phyloP scores from a whole-genome alignment of 1,284 basidiomycete species.

The Veloporphyrellus conicus region DNA sequence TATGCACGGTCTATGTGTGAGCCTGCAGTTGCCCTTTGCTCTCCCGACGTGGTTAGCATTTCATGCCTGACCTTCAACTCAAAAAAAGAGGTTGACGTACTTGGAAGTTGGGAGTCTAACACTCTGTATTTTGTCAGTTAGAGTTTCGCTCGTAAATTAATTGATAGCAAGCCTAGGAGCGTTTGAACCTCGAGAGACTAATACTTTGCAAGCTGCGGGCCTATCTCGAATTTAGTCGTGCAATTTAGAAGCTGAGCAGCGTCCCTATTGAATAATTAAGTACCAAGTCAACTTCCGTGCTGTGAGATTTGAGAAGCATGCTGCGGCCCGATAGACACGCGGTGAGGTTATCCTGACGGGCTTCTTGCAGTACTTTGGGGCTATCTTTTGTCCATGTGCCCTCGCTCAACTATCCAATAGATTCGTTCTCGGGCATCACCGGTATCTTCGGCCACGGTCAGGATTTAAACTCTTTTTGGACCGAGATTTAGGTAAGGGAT shows the following conservation, averaged over 20 bases:
- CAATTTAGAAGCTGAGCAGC: no score
- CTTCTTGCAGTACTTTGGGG: neutral
- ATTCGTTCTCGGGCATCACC: neutral
- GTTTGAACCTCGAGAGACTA: no score
- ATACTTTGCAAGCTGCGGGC: no score
- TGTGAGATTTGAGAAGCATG: neutral
- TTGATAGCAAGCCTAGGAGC: no score
- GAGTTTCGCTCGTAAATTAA: neutral
- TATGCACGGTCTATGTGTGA: neutral
- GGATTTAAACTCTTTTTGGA: neutral
- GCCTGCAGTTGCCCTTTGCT: no score
- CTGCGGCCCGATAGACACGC: neutral
- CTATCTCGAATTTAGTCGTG: neutral
- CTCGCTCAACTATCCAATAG: no score
- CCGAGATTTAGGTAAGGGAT: no score
- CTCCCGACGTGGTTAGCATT: no score
- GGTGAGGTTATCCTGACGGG: neutral
- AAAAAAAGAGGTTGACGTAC: no score
- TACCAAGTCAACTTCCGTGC: neutral
- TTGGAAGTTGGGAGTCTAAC: no score
- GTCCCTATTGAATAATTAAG: neutral
- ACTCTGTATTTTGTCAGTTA: neutral
- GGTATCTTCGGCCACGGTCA: neutral
- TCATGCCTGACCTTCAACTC: no score
- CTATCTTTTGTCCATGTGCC: neutral